Conservation (phyloP, 2,329 filamentous ascomycete species). For the Cladobotryum protrusum region DNA sequence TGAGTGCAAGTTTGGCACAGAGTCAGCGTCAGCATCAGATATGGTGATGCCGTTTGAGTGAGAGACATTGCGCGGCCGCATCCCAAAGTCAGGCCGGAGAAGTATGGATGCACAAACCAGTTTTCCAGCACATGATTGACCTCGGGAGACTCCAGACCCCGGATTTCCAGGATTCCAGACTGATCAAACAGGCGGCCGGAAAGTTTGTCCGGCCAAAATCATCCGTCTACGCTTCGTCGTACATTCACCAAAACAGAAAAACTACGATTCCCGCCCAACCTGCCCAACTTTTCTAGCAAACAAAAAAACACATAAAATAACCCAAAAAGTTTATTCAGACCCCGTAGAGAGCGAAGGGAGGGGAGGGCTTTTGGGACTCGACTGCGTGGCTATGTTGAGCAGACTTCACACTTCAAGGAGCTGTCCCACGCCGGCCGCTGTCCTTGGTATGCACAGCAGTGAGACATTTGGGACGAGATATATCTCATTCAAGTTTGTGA, state of each 20-base stretch:
- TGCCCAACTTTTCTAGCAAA: neutral
- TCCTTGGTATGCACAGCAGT: neutral
- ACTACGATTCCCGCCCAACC: neutral
- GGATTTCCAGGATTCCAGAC: neutral
- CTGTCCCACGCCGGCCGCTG: neutral
- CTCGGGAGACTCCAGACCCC: neutral
- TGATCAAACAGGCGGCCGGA: too few relatives aligned
- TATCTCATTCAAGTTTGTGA: slow-evolving; percentile 1
- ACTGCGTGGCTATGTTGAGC: neutral
- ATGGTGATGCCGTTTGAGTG: neutral
- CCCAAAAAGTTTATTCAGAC: too few relatives aligned
- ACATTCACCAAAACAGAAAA: neutral
- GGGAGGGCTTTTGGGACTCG: neutral
- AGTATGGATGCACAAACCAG: neutral
- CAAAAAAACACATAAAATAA: too few relatives aligned
- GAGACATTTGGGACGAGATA: neutral
- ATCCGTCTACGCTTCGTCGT: neutral
- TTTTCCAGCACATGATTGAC: neutral
- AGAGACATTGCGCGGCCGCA: neutral
- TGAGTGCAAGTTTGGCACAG: neutral
- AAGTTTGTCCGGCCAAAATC: too few relatives aligned
- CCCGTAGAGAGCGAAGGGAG: too few relatives aligned
- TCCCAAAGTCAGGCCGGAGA: neutral
- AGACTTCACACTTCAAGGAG: neutral
- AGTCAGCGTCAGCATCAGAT: neutral